These are phyloP conservation scores for Mortierella sp. DNA, from an alignment of 371 early-diverging fungal species.

Conservation along the genomic window DNA sequence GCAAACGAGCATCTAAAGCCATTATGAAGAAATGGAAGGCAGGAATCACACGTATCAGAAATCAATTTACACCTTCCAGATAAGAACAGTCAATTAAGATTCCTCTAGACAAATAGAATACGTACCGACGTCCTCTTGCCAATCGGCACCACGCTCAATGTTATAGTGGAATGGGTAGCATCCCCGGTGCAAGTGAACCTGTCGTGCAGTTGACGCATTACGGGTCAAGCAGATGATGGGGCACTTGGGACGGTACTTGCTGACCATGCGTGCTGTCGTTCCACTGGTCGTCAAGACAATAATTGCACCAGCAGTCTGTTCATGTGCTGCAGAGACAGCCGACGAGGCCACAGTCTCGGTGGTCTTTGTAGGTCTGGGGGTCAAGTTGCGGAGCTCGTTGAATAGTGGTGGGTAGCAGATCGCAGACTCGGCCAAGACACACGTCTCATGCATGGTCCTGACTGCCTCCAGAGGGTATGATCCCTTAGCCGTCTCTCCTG, in stretches of 20 bases:
- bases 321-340: constrained; percentile 89
- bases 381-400: constrained; percentile 82
- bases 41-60: neutral
- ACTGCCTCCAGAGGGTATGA: constrained; percentile 83
- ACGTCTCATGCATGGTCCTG: constrained; percentile 79
- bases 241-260: constrained; percentile 94
- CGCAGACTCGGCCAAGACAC: constrained; percentile 80
- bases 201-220: constrained; percentile 85
- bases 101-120: neutral
- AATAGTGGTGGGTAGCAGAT: constrained; percentile 82
- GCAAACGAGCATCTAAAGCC: constrained; percentile 69
- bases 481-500: constrained; percentile 95
- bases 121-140: constrained; percentile 62
- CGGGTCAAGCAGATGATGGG: constrained; percentile 93
- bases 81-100: neutral
- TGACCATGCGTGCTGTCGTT: constrained; percentile 88
- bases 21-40: neutral
- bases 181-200: constrained; percentile 90
- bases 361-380: constrained; percentile 81
- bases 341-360: constrained; percentile 94
- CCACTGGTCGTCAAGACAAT: constrained; percentile 88
- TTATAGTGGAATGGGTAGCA: constrained; percentile 88
- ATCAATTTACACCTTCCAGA: neutral
- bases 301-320: constrained; percentile 89
- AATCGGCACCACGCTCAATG: constrained; percentile 60